These are phyloP conservation scores for Debaryomyces singareniensis DNA, from an alignment of 1,139 yeast genomes.

Conservation along the genomic window DNA sequence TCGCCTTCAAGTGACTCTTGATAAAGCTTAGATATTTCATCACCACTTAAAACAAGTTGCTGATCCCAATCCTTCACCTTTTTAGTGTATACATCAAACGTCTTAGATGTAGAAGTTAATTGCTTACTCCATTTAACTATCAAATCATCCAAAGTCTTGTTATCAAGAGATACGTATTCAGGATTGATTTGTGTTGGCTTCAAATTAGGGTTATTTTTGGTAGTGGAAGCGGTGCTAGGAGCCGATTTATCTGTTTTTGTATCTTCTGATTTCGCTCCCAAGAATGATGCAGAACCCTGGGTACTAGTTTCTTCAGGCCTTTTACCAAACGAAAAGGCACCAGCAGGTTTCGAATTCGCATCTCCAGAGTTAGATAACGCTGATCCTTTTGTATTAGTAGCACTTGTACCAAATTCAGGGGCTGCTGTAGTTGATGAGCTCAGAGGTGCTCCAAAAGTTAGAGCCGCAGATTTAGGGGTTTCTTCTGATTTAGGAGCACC, in stretches of 20 bases:
- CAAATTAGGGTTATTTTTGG: slow-evolving; percentile 22
- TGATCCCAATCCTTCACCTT: slow-evolving; percentile 83
- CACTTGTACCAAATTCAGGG: slow-evolving; percentile 7
- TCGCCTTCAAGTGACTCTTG: slow-evolving; percentile 79
- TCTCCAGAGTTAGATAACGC: too few relatives aligned
- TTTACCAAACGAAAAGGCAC: slow-evolving; percentile 20
- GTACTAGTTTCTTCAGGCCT: slow-evolving; percentile 11
- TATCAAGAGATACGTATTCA: slow-evolving; percentile 72
- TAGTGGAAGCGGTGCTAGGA: slow-evolving; percentile 9
- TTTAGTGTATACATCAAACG: slow-evolving; percentile 71
- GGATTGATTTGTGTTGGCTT: slow-evolving; percentile 53
- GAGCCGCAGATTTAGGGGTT: too few relatives aligned
- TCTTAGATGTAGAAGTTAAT: slow-evolving; percentile 61
- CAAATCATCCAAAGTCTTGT: slow-evolving; percentile 88
- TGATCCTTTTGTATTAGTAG: too few relatives aligned
- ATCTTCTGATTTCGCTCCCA: slow-evolving; percentile 17
- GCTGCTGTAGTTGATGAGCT: too few relatives aligned
- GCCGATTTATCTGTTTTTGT: slow-evolving; percentile 8
- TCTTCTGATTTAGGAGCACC: slow-evolving; percentile 9
- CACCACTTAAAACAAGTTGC: slow-evolving; percentile 77
- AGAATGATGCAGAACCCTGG: slow-evolving; percentile 14
- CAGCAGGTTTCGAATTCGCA: slow-evolving; percentile 14
- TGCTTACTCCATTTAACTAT: slow-evolving; percentile 92
- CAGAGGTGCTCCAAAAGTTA: too few relatives aligned
- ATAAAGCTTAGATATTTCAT: slow-evolving; percentile 72